Percentiles rank a stretch among this genome's conserved stretches.
phyloP scores from a whole-genome alignment of 805 yeast species.

The Candida suzukii region DNA sequence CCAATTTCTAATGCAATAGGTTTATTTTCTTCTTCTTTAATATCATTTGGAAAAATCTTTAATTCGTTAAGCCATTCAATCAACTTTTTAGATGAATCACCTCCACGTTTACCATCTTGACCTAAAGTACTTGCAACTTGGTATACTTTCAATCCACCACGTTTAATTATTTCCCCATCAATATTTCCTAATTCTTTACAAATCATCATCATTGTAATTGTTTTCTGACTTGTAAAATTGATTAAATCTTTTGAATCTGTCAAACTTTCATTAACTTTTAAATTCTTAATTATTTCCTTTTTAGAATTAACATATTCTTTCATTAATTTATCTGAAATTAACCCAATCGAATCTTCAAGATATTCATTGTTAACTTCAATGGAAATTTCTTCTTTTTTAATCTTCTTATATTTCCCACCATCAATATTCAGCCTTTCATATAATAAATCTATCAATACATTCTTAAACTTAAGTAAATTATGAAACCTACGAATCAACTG shows the following conservation, averaged over 20 bases:
- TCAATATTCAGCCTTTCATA: too few species aligned
- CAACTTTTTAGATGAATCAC: slow-evolving; percentile 81
- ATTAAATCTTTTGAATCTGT: background rate
- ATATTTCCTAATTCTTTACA: slow-evolving; percentile 39
- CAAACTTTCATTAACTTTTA: slow-evolving; percentile 19
- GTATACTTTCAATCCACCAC: slow-evolving; percentile 76
- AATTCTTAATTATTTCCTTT: slow-evolving; percentile 4
- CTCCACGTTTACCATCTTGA: slow-evolving; percentile 72
- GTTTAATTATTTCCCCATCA: slow-evolving; percentile 49
- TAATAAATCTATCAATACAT: slow-evolving; percentile 24
- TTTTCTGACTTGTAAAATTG: background rate
- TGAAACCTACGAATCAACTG: slow-evolving; percentile 75
- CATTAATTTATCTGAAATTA: background rate
- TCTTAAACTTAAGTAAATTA: slow-evolving; percentile 52
- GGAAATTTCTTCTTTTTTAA: too few species aligned
- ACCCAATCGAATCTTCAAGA: slow-evolving; percentile 5
- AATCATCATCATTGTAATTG: background rate
- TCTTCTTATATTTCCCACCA: background rate
- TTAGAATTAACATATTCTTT: slow-evolving; percentile 7
- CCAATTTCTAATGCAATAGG: slow-evolving; percentile 74
- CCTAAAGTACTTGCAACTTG: slow-evolving; percentile 86
- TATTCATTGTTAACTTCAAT: background rate
- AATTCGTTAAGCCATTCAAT: slow-evolving; percentile 60
- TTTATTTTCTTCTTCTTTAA: slow-evolving; percentile 1
- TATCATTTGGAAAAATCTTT: slow-evolving; percentile 1